Evolutionary conservation across 2,329 filamentous ascomycete genomes (phyloP), one percentile per base, ranked within the genome.

Genomic region (Aaosphaeria pasadenensis): DNA sequence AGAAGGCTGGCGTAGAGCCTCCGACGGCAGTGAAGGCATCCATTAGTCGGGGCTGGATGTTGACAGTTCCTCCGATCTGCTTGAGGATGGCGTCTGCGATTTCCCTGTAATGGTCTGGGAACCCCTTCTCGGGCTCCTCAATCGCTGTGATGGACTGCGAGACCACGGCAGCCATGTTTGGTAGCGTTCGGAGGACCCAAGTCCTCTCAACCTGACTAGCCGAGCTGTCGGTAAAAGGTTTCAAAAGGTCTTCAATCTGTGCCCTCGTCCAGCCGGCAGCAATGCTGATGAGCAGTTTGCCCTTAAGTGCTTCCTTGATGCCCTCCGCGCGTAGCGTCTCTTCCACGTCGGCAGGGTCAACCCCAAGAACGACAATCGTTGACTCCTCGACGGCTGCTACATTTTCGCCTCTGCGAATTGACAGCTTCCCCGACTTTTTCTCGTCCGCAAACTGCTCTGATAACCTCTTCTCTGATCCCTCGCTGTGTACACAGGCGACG

Each of bases 241-340:
- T 61, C 7, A 73, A 70, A 0, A 77, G 57, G 3, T 51, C 44
- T 49, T 76, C 72, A 1, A 79, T 56, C 42, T 67, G 66, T 13
- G 64, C 55, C 32, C 69, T 65, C 0, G 74, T 71, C 74, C 74
- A 80, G 1, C 78, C 78, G 1, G 78, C 78, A 1, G 71, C 74
- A 1, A 81, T 71, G 53, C 77, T 81, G 58, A 80, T 76, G 7
- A 80, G 48, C 1, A 80, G 66, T 52, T 80, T 81, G 4, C 63
- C 58, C 0, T 59, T 54, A 1, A 80, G 45, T 0, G 72, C 74
- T 5, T 74, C 65, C 0, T 53, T 43, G 2, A 79, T 54, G 0
- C 70, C 71, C 0, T 68, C 57, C 38, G 73, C 58, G 0, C 55
- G 59, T 5, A 81, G 55, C 0, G 74, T 69, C 0, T 53, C 36